phyloP scores from a whole-genome alignment of 306 rosid genomes.

The Urtica urens region DNA sequence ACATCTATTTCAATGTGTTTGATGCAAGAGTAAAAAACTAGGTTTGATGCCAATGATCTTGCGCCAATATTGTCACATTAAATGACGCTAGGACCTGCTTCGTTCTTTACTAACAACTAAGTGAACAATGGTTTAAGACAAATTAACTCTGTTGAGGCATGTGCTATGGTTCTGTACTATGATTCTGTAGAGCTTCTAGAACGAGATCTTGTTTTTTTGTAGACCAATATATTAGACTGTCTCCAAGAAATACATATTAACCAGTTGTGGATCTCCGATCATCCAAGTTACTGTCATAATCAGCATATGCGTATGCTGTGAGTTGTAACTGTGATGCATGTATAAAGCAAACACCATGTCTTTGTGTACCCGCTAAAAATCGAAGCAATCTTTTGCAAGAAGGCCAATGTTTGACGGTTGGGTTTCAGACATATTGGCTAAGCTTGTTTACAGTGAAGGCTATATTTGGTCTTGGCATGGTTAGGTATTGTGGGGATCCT shows the following conservation, averaged over 20 bases:
- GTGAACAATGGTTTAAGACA: neutral
- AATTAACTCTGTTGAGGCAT: neutral
- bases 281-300: neutral
- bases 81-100: neutral
- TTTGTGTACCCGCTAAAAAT: neutral
- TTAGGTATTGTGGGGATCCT: neutral
- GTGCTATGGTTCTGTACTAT: neutral
- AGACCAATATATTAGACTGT: neutral
- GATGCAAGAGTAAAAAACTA: neutral
- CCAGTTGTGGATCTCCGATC: neutral
- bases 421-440: neutral
- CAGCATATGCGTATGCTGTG: neutral
- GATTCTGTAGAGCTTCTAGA: neutral
- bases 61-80: neutral
- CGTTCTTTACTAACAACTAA: neutral
- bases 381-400: neutral
- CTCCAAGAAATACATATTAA: neutral
- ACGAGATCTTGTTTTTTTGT: neutral
- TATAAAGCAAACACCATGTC: neutral
- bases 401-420: neutral
- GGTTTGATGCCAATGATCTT: neutral
- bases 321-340: neutral
- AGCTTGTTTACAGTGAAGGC: neutral
- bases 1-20: neutral
- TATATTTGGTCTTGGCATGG: neutral